Base-by-base conservation (phyloP, 2,329 filamentous ascomycete species). In the Scedosporium minutisporum region DNA sequence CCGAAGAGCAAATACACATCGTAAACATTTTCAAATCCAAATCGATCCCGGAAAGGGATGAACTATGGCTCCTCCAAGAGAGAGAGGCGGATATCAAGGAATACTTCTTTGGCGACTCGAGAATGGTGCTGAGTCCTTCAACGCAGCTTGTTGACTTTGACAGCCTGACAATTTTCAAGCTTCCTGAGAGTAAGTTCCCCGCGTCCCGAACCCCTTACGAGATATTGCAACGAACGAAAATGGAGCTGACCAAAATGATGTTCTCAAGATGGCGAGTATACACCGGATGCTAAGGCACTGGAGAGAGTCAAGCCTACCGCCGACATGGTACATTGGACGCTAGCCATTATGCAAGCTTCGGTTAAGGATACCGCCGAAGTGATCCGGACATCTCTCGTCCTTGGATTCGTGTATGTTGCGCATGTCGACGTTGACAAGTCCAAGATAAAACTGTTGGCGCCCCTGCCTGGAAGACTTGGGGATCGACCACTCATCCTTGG, bases 331-430 rank as follows among this genome's bases (percentile, higher is more conserved):
- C 92, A 96, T 70, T 90, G 88, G 71, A 82, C 96, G 0, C 78
- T 97, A 7, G 91, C 93, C 0, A 87, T 99, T 61, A 91, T 96
- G 74, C 87, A 92, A 70, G 91, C 89, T 57, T 82, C 84, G 2
- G 75, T 84, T 0, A 86, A 83, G 57, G 91, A 95, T 65, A 77
- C 83, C 0, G 82, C 88, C 6, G 86, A 90, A 58, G 82, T 85
- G 1, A 87, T 97, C 55, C 84, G 91, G 12, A 88, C 93, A 68
- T 87, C 92, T 6, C 89, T 88, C 63, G 87, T 97, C 33, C 89
- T 96, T 82, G 95, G 95, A 0, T 99, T 96, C 70, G 83, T 97
- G 33, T 97, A 96, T 70, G 89, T 97, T 16, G 88, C 91, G 0
- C 91, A 96, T 65, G 91, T 97, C 3, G 93, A 99, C 70, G 89